Evolutionary conservation across 495 filamentous ascomycete genomes (phyloP).

Genomic region (Corynascus novoguineensis): DNA sequence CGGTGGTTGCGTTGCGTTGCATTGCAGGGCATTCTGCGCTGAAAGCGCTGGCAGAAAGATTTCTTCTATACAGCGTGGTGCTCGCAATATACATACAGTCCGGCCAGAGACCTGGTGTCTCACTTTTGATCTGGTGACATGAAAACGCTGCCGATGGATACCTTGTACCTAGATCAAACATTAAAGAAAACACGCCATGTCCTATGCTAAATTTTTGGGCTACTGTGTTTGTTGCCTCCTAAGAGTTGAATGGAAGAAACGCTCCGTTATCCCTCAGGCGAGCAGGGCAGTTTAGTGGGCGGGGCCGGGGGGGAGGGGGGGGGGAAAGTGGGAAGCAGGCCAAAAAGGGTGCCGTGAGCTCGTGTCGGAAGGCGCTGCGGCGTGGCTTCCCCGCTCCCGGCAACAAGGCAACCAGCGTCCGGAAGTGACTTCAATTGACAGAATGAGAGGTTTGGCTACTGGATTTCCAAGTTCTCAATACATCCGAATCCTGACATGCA

Average conservation of each 20-base stretch:
- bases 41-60: background rate
- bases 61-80: too few relatives aligned
- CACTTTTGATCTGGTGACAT: too few relatives aligned
- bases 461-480: background rate
- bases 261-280: background rate
- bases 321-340: background rate
- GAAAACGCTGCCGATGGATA: too few relatives aligned
- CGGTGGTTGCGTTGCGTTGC: too few relatives aligned
- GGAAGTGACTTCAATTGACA: background rate
- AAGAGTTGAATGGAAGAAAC: background rate
- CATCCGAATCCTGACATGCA: background rate
- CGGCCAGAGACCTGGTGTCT: too few relatives aligned
- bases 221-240: too few relatives aligned
- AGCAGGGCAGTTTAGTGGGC: background rate
- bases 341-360: background rate
- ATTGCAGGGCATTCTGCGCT: background rate
- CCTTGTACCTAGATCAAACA: too few relatives aligned
- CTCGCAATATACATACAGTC: too few relatives aligned
- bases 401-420: background rate
- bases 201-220: too few relatives aligned
- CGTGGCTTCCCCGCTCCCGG: background rate
- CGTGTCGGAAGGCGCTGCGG: too few relatives aligned
- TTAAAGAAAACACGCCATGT: too few relatives aligned
- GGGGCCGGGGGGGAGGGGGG: background rate
- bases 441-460: background rate